Conservation (phyloP, 1,284 basidiomycete genomes). For the Chalciporus sp. region DNA sequence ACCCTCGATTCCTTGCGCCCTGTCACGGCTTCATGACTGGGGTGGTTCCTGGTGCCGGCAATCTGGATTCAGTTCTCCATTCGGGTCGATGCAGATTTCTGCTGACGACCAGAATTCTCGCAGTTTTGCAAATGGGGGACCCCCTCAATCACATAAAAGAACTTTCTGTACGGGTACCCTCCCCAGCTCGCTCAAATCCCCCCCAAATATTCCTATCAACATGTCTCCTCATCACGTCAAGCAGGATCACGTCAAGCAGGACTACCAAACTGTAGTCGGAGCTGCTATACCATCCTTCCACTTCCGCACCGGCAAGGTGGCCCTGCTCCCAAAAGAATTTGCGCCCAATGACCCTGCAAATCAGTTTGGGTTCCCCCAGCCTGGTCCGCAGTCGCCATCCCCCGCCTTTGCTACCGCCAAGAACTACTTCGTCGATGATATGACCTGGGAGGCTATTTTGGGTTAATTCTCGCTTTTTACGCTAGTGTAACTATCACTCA, state of each 20-base stretch:
- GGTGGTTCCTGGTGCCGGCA: background rate
- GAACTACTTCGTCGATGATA: conserved; percentile 8
- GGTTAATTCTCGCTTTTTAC: background rate
- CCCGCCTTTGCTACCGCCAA: conserved; percentile 4
- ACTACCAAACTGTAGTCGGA: background rate
- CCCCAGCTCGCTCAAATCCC: background rate
- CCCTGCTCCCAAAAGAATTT: background rate
- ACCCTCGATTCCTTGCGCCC: background rate
- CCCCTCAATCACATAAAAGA: background rate
- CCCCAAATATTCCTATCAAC: too few relatives aligned
- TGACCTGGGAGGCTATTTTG: conserved; percentile 5
- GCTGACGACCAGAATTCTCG: background rate
- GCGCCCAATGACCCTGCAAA: background rate
- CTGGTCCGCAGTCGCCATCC: background rate
- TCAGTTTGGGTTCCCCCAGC: conserved; percentile 7
- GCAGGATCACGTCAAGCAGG: background rate
- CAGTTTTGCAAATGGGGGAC: background rate
- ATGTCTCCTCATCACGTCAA: background rate
- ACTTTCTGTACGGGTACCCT: background rate
- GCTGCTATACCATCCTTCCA: background rate
- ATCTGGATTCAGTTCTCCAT: background rate
- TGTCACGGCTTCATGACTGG: background rate
- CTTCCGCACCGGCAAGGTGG: background rate
- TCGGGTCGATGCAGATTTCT: background rate
- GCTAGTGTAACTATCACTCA: background rate